These are phyloP conservation scores for Nannochloris sp. DNA, from an alignment of 139 green algal genomes.

Conservation along the genomic window DNA sequence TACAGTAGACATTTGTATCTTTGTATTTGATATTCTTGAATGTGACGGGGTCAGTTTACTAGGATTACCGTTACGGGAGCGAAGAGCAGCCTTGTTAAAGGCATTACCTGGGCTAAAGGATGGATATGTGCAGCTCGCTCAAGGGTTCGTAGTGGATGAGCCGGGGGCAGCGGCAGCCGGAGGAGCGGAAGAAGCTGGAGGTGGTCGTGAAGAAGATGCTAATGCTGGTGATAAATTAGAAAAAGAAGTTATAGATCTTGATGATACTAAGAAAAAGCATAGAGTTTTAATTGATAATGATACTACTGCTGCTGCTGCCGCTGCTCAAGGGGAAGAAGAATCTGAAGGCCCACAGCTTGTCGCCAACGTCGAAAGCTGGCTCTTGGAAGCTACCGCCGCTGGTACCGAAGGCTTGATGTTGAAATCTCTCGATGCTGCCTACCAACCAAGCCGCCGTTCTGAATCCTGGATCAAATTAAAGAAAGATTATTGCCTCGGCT, in stretches of 20 bases:
- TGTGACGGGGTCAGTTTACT: conserved; percentile 55
- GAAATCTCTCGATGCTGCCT: conserved; percentile 56
- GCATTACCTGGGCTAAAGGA: conserved; percentile 37
- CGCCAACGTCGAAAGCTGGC: conserved; percentile 36
- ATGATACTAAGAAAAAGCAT: conserved; percentile 1
- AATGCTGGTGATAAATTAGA: background rate
- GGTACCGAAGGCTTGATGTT: conserved; percentile 79
- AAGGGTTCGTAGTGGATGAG: conserved; percentile 19
- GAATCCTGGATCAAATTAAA: conserved; percentile 81
- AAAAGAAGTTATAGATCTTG: background rate
- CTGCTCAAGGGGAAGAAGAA: too few relatives aligned
- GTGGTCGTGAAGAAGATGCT: background rate
- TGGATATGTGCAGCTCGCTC: conserved; percentile 66
- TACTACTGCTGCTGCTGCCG: too few relatives aligned
- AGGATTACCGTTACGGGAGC: conserved; percentile 40
- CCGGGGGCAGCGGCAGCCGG: background rate
- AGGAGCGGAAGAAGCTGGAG: background rate
- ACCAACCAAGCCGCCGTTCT: conserved; percentile 64
- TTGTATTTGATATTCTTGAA: conserved; percentile 80
- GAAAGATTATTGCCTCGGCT: conserved; percentile 75
- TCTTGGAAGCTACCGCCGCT: conserved; percentile 46
- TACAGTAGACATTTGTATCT: conserved; percentile 68
- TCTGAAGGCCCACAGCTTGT: too few relatives aligned
- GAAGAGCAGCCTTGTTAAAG: conserved; percentile 19
- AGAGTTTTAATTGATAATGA: too few relatives aligned